These are phyloP conservation scores for Penicillium paxilli DNA, from an alignment of 495 filamentous ascomycete species.

Conservation along the genomic window DNA sequence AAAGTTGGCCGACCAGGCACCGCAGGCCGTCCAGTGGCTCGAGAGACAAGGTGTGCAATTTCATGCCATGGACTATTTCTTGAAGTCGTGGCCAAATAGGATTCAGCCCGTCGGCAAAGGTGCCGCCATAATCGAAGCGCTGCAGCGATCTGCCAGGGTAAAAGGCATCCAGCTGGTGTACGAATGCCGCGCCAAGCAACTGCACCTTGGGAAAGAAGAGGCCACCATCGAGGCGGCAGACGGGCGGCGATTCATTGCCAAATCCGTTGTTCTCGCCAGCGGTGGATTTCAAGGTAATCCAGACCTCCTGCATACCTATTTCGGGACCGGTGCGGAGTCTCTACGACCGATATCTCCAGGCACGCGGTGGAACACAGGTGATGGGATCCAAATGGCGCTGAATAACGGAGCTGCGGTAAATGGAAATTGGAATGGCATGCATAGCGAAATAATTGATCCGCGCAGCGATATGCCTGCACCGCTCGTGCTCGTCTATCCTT, in stretches of 20 bases:
- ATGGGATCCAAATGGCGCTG: slow-evolving; percentile 6
- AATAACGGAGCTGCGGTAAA: slow-evolving; percentile 2
- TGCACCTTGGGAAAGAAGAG: slow-evolving; percentile 4
- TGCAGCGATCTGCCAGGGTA: slow-evolving; percentile 1
- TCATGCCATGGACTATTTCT: slow-evolving; percentile 6
- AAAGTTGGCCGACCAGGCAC: slow-evolving; percentile 3
- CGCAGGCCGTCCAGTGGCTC: slow-evolving; percentile 3
- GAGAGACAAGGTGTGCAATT: slow-evolving; percentile 5
- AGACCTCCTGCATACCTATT: slow-evolving; percentile 2
- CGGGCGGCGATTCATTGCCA: slow-evolving; percentile 3
- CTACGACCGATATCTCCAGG: slow-evolving; percentile 3
- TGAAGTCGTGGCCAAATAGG: slow-evolving; percentile 7
- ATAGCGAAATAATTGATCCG: slow-evolving; percentile 7
- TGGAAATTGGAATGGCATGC: slow-evolving; percentile 6
- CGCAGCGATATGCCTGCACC: slow-evolving; percentile 4
- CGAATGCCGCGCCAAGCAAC: slow-evolving; percentile 5
- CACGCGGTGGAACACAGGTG: slow-evolving; percentile 1
- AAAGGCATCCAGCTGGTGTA: slow-evolving; percentile 2
- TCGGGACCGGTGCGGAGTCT: slow-evolving; percentile 3
- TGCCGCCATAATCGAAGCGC: slow-evolving; percentile 4
- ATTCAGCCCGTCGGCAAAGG: slow-evolving; percentile 6
- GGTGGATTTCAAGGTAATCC: slow-evolving; percentile 6
- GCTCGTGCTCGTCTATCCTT: slow-evolving; percentile 3
- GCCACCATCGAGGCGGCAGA: slow-evolving; percentile 1
- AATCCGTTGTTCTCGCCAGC: slow-evolving; percentile 5